phyloP scores from a whole-genome alignment of 192 early-diverging fungal genomes.

The Coemansia sp. region DNA sequence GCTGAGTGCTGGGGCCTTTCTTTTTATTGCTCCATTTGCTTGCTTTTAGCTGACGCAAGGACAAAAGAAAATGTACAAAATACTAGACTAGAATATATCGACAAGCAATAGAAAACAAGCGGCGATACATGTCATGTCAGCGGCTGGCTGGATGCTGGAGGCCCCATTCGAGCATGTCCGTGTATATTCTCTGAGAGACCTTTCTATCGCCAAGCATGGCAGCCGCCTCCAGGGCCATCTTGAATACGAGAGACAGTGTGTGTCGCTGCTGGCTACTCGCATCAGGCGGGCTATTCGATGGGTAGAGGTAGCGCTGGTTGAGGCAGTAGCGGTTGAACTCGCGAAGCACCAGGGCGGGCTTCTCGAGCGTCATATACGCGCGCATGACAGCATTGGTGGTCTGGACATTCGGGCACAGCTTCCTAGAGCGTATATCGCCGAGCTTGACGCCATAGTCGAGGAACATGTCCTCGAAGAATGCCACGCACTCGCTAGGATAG shows the following conservation, averaged over 20 bases:
- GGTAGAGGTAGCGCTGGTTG: slow-evolving; percentile 29
- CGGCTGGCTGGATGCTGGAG: slow-evolving; percentile 3
- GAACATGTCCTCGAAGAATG: slow-evolving; percentile 45
- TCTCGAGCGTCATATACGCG: slow-evolving; percentile 33
- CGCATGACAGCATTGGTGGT: slow-evolving; percentile 52
- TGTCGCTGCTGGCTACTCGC: slow-evolving; percentile 7
- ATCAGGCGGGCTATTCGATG: slow-evolving; percentile 21
- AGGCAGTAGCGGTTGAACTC: slow-evolving; percentile 45
- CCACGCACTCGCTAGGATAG: slow-evolving; percentile 40
- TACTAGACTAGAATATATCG: no score
- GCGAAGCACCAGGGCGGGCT: slow-evolving; percentile 26
- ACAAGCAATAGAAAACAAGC: no score
- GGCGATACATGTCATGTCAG: no score
- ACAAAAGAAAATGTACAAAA: no score
- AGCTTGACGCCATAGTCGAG: slow-evolving; percentile 16
- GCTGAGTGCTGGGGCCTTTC: slow-evolving; percentile 45
- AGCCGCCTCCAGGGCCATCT: slow-evolving; percentile 40
- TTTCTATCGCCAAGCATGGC: slow-evolving; percentile 3
- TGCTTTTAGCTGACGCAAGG: no score
- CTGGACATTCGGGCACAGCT: slow-evolving; percentile 26
- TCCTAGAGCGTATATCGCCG: slow-evolving; percentile 9
- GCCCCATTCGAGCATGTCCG: slow-evolving; percentile 34
- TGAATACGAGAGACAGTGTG: slow-evolving; percentile 22
- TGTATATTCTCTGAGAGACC: slow-evolving; percentile 12
- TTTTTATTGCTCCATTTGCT: no score